Conservation (phyloP, 2,329 filamentous ascomycete genomes). For the Talaromyces sp. region DNA sequence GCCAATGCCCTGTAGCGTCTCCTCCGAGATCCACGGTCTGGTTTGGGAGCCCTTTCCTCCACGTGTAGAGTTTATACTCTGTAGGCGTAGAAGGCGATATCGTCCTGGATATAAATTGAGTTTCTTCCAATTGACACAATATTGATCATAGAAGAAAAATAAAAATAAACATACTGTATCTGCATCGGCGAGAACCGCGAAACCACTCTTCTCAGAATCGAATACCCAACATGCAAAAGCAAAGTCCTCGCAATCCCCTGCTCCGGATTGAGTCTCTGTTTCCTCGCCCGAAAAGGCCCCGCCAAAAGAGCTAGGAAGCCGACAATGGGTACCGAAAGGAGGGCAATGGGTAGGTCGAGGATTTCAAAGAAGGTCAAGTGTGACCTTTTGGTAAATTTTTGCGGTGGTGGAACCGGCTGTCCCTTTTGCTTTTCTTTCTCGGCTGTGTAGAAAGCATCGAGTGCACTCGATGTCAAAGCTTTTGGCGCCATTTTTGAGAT, state of each 20-base stretch:
- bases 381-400: conserved; percentile 5
- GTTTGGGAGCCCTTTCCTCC: conserved; percentile 15
- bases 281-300: conserved; percentile 9
- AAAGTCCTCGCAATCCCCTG: conserved; percentile 21
- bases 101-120: neutral
- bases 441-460: neutral
- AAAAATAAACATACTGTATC: conserved; percentile 24
- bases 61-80: conserved; percentile 5
- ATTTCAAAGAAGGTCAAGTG: conserved; percentile 6
- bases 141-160: neutral
- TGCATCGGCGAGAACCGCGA: conserved; percentile 24
- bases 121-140: neutral
- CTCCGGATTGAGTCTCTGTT: conserved; percentile 9
- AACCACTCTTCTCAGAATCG: conserved; percentile 28
- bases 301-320: conserved; percentile 8
- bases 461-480: neutral
- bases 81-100: conserved; percentile 1
- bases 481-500: neutral
- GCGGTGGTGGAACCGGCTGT: neutral
- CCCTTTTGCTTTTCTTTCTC: neutral
- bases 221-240: conserved; percentile 32
- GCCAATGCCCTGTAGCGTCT: conserved; percentile 35
- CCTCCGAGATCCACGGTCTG: conserved; percentile 28
- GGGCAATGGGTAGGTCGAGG: conserved; percentile 5
- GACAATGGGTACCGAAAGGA: conserved; percentile 5